These are phyloP conservation scores for Macaranga tanarius DNA, from an alignment of 441 rosid species.

Conservation along the genomic window DNA sequence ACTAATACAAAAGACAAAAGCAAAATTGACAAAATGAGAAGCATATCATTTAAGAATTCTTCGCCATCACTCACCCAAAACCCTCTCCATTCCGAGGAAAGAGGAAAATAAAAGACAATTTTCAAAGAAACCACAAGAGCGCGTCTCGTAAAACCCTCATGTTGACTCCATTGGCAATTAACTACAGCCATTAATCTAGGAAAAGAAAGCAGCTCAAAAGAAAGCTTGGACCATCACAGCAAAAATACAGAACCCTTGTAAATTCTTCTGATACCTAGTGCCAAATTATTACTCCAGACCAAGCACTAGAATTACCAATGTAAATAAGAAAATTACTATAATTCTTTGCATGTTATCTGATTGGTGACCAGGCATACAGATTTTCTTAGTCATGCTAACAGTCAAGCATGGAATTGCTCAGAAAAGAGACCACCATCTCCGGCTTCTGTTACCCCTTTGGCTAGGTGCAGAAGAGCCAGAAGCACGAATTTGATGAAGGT, in stretches of 20 bases:
- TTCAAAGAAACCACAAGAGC: background rate
- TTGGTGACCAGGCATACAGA: background rate
- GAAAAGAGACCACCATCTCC: slow-evolving; percentile 88
- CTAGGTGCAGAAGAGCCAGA: slow-evolving; percentile 26
- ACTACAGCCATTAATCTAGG: background rate
- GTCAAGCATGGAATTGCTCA: slow-evolving; percentile 24
- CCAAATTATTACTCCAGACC: background rate
- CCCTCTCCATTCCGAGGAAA: no score
- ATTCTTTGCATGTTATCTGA: background rate
- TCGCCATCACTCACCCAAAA: background rate
- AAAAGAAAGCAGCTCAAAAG: background rate
- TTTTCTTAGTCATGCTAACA: background rate
- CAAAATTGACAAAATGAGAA: background rate
- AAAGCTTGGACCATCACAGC: background rate
- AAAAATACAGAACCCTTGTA: background rate
- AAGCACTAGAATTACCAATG: background rate
- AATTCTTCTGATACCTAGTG: background rate
- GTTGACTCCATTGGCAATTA: background rate
- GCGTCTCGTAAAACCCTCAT: background rate
- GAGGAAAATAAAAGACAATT: background rate
- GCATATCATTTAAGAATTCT: background rate
- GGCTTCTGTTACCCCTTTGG: slow-evolving; percentile 53
- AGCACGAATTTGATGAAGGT: slow-evolving; percentile 24
- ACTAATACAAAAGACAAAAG: background rate
- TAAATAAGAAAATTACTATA: background rate